Percentiles rank a stretch among this genome's conserved stretches.
phyloP scores from a whole-genome alignment of 768 basidiomycete genomes.

The Dentipellis sp. region DNA sequence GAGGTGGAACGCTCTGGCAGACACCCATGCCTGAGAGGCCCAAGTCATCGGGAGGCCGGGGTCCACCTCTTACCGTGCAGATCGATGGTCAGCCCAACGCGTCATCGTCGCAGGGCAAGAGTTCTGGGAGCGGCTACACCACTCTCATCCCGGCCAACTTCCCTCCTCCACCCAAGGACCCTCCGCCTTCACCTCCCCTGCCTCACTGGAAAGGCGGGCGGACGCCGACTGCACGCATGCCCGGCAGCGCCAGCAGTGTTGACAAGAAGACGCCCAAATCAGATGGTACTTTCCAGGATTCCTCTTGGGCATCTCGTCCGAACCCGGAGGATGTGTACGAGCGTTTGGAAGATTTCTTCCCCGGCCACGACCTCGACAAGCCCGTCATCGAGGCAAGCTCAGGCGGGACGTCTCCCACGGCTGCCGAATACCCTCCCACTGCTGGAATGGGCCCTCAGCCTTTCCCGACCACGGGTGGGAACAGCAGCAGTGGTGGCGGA shows the following conservation, averaged over 20 bases:
- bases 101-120: slow-evolving; percentile 13
- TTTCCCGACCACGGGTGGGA: neutral
- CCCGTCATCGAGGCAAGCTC: slow-evolving; percentile 85
- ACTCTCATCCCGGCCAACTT: slow-evolving; percentile 20
- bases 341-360: slow-evolving; percentile 90
- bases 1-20: neutral
- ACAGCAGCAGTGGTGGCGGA: neutral
- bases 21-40: slow-evolving; percentile 1
- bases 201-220: slow-evolving; percentile 11
- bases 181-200: slow-evolving; percentile 17
- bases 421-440: slow-evolving; percentile 37
- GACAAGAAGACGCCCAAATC: slow-evolving; percentile 23
- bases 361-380: slow-evolving; percentile 91
- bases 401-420: slow-evolving; percentile 71
- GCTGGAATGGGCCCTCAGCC: slow-evolving; percentile 21
- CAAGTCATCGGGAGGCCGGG: slow-evolving; percentile 5
- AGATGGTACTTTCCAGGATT: slow-evolving; percentile 59
- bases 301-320: slow-evolving; percentile 86
- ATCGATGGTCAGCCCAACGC: slow-evolving; percentile 18
- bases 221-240: slow-evolving; percentile 13
- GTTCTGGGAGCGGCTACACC: slow-evolving; percentile 23
- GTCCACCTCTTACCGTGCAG: slow-evolving; percentile 14
- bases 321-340: slow-evolving; percentile 90
- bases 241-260: slow-evolving; percentile 13
- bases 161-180: slow-evolving; percentile 16